Percentiles rank a stretch among this genome's conserved stretches.
phyloP scores from a whole-genome alignment of 2,329 filamentous ascomycete species.

The Talaromyces funiculosus region DNA sequence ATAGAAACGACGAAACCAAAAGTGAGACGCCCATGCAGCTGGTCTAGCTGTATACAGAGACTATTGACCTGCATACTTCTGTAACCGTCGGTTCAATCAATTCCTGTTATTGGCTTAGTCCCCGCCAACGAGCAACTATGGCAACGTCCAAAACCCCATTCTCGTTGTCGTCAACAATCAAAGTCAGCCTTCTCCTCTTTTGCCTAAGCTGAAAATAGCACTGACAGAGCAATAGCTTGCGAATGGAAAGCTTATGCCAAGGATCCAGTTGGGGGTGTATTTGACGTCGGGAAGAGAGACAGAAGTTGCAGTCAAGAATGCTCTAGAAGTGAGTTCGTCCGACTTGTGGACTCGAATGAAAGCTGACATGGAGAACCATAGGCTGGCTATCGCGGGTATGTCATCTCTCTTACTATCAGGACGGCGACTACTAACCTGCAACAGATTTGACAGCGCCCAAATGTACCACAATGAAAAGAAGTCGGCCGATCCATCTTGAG shows the following conservation, averaged over 20 bases:
- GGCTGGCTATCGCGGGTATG: conserved; percentile 23
- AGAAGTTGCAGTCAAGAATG: conserved; percentile 52
- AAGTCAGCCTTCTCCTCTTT: conserved; percentile 6
- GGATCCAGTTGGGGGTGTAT: conserved; percentile 69
- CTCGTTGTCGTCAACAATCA: conserved; percentile 15
- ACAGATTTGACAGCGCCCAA: conserved; percentile 52
- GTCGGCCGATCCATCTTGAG: conserved; percentile 60
- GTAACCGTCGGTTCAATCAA: neutral
- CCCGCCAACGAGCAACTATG: neutral
- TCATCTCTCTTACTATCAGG: neutral
- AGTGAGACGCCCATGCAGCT: neutral
- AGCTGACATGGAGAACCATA: conserved; percentile 28
- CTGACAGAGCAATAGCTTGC: conserved; percentile 42
- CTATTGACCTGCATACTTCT: neutral
- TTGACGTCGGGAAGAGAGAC: conserved; percentile 61
- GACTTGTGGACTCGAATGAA: neutral
- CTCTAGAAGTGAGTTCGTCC: conserved; percentile 44
- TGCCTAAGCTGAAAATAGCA: neutral
- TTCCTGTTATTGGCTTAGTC: neutral
- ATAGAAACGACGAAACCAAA: neutral
- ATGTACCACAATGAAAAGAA: conserved; percentile 68
- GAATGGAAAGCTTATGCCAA: conserved; percentile 63
- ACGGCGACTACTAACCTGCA: neutral
- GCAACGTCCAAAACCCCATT: conserved; percentile 8
- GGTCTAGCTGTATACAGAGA: neutral